Evolutionary conservation across 768 basidiomycete genomes (phyloP).

Genomic region (Naganishia onofrii): DNA sequence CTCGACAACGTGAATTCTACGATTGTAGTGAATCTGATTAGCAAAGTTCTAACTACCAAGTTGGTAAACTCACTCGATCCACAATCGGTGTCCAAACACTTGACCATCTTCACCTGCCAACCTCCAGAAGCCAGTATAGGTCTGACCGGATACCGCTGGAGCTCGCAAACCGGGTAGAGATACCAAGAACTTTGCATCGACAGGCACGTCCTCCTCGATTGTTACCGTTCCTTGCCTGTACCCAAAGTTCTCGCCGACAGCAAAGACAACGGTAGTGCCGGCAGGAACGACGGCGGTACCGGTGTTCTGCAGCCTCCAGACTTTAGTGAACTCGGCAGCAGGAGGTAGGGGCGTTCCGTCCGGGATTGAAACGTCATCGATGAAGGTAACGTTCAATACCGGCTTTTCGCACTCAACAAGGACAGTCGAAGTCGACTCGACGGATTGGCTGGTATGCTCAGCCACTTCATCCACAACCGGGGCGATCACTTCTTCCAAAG

Average conservation of each 20-base stretch:
- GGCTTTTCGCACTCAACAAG: slow-evolving; percentile 30
- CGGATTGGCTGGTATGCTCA: not conserved
- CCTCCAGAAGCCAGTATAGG: slow-evolving; percentile 43
- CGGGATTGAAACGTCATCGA: slow-evolving; percentile 47
- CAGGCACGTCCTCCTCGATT: slow-evolving; percentile 35
- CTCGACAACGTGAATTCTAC: slow-evolving; percentile 37
- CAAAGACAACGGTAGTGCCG: slow-evolving; percentile 30
- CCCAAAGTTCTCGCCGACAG: slow-evolving; percentile 44
- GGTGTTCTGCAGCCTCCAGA: slow-evolving; percentile 49
- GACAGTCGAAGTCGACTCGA: not conserved
- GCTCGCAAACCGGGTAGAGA: slow-evolving; percentile 38
- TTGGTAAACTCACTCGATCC: slow-evolving; percentile 40
- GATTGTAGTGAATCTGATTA: not conserved
- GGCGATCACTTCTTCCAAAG: not conserved
- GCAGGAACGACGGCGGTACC: slow-evolving; percentile 34
- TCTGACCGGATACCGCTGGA: slow-evolving; percentile 38
- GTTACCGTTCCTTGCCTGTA: slow-evolving; percentile 31
- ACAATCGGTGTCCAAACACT: slow-evolving; percentile 44
- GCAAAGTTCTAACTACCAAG: not conserved
- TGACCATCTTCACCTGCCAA: slow-evolving; percentile 44
- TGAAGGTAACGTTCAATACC: slow-evolving; percentile 43
- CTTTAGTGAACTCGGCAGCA: slow-evolving; percentile 51
- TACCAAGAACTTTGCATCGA: slow-evolving; percentile 41
- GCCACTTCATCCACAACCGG: not conserved
- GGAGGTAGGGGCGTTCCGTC: slow-evolving; percentile 47